Base-by-base conservation (phyloP, 768 basidiomycete genomes). In the Mycena chlorophos region DNA sequence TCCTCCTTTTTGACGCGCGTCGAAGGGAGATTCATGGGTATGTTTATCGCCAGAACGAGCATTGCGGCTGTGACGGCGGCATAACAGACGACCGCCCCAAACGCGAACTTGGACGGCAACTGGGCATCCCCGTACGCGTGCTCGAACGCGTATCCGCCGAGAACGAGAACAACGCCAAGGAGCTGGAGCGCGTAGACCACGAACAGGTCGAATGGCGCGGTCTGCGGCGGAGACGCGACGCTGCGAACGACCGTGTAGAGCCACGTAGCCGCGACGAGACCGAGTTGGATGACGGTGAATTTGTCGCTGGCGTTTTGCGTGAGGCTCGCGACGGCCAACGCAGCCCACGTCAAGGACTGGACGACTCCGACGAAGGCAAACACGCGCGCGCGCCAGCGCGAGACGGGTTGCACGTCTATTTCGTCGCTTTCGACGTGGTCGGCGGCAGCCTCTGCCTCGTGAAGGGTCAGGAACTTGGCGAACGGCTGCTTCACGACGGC, bases 1-100 rank as follows among this genome's bases (percentile, higher is more conserved):
- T 89, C 79, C 29, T 78, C 75, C 52, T 71, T 76, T 42, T 78
- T 73, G 17, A 85, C 72, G 14, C 68, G 67, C 27, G 62, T 66
- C 61, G 83, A 84, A 1, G 90, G 88, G 16, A 87, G 63, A 1
- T 68, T 80, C 52, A 92, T 64, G 0, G 89, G 91, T 81, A 89
- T 89, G 2, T 71, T 55, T 3, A 86, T 62, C n/a, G 85, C 71
- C 3, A 85, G 66, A 0, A 62, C 58, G 17, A 89, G 51, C 38
- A 86, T 68, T 1, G 70, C 56, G 8, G 75, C 17, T 25, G 83
- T 58, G 0, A 74, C 75, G 12, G 71, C 52, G 28, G 87, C 42
- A 65, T 89, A 84, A 53, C 61, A 63, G 38, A 61, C 63, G 13
- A 73, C 60, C 0, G 65, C 73, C 6, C 67, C 45, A 12, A 73